phyloP scores from a whole-genome alignment of 352 stramenopile genomes.

The Phytophthora palmivora region DNA sequence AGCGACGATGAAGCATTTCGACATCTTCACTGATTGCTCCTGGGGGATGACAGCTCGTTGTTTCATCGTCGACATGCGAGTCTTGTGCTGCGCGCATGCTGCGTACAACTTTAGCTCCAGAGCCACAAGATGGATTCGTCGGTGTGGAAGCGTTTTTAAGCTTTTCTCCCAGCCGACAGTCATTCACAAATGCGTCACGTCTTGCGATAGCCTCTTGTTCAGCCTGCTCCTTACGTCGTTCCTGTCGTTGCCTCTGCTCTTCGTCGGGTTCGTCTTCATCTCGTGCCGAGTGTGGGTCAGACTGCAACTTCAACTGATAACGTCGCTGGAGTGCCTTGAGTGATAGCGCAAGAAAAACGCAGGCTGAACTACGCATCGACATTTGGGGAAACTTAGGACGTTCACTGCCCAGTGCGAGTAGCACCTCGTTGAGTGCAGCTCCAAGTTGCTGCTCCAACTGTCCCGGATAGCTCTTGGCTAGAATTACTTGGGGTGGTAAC shows the following conservation, averaged over 20 bases:
- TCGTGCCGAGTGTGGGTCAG: slow-evolving; percentile 23
- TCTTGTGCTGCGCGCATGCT: slow-evolving; percentile 46
- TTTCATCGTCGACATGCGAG: slow-evolving; percentile 6
- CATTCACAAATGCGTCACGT: slow-evolving; percentile 49
- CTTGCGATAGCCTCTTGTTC: slow-evolving; percentile 28
- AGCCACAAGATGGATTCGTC: slow-evolving; percentile 51
- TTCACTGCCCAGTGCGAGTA: slow-evolving; percentile 58
- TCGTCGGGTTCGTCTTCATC: slow-evolving; percentile 35
- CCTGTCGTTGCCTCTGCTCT: slow-evolving; percentile 32
- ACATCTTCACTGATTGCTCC: slow-evolving; percentile 15
- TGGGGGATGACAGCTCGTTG: background rate
- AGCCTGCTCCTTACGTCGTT: slow-evolving; percentile 31
- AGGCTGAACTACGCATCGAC: slow-evolving; percentile 47
- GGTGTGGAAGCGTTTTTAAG: slow-evolving; percentile 49
- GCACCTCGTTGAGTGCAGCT: slow-evolving; percentile 62
- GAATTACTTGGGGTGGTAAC: slow-evolving; percentile 60
- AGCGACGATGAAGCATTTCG: slow-evolving; percentile 40
- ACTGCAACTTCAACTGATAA: slow-evolving; percentile 22
- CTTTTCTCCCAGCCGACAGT: slow-evolving; percentile 61
- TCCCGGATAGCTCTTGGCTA: slow-evolving; percentile 61
- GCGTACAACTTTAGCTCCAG: slow-evolving; percentile 54
- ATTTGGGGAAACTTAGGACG: slow-evolving; percentile 69
- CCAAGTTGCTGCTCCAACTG: slow-evolving; percentile 71
- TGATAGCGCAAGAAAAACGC: slow-evolving; percentile 62
- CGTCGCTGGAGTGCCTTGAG: slow-evolving; percentile 51